These are phyloP conservation scores for Ochromonadaceae sp. DNA, from an alignment of 352 stramenopile genomes.

Conservation along the genomic window DNA sequence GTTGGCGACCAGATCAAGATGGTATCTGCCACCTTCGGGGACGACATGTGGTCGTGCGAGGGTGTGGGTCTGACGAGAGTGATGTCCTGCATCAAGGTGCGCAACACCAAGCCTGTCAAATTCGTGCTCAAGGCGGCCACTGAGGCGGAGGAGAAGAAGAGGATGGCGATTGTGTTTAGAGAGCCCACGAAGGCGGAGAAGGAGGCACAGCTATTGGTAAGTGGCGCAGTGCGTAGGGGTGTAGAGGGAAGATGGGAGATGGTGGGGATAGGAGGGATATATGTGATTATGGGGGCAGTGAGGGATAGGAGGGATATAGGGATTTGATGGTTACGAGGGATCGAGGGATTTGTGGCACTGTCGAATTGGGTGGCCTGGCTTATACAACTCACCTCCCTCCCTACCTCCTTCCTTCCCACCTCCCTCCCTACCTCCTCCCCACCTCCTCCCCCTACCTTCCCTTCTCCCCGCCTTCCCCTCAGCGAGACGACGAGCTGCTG, in stretches of 20 bases:
- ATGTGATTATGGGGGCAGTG: no score
- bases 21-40: slow-evolving; percentile 48
- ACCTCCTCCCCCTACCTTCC: not conserved
- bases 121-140: slow-evolving; percentile 21
- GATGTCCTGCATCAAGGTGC: slow-evolving; percentile 41
- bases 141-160: not conserved
- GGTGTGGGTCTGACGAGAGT: slow-evolving; percentile 43
- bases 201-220: not conserved
- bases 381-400: no score
- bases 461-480: not conserved
- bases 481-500: not conserved
- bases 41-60: slow-evolving; percentile 49
- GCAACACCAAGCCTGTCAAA: slow-evolving; percentile 39
- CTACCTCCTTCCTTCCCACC: no score
- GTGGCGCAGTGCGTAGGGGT: no score
- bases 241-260: no score
- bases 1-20: slow-evolving; percentile 24
- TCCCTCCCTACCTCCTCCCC: not conserved
- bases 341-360: no score
- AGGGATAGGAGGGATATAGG: no score
- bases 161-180: not conserved
- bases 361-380: no score
- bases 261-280: no score
- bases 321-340: no score
- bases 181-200: not conserved